Conservation (phyloP, 2,329 filamentous ascomycete genomes). For the Chrysoporthe deuterocubensis region DNA sequence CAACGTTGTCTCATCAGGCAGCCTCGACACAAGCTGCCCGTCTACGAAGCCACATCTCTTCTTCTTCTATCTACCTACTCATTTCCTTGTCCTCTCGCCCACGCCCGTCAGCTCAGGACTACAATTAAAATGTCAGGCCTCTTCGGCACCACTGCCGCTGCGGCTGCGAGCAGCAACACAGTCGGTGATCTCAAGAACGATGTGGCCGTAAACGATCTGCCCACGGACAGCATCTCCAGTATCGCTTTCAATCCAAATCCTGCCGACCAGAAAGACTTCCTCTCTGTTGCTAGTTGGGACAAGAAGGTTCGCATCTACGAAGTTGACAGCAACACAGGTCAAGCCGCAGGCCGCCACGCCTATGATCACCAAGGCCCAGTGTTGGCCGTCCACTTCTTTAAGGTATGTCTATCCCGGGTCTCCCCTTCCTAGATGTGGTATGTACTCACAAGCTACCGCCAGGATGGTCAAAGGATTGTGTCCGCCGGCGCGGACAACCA, state of each 20-base stretch:
- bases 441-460: conserved; percentile 10
- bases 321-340: conserved; percentile 70
- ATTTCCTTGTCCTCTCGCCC: background rate
- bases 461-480: conserved; percentile 91
- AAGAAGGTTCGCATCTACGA: conserved; percentile 98
- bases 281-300: conserved; percentile 94
- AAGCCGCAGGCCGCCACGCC: conserved; percentile 81
- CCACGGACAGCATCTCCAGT: conserved; percentile 88
- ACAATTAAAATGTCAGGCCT: conserved; percentile 63
- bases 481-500: conserved; percentile 91
- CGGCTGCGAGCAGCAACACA: conserved; percentile 64
- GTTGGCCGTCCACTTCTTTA: conserved; percentile 84
- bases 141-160: conserved; percentile 57
- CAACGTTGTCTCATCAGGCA: conserved; percentile 6
- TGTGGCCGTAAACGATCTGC: conserved; percentile 75
- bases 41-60: background rate
- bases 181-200: conserved; percentile 92
- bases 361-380: conserved; percentile 89
- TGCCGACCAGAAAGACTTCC: conserved; percentile 67
- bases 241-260: conserved; percentile 68
- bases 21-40: background rate
- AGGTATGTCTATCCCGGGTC: conserved; percentile 57
- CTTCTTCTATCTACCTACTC: background rate
- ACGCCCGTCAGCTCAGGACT: background rate
- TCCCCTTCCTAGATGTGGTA: background rate